A percentile compares a stretch with the other conserved stretches of the same genome.
Evolutionary conservation across 202 grass and related monocot genomes (phyloP).

Genomic region (Cymbopogon flexuosus): DNA sequence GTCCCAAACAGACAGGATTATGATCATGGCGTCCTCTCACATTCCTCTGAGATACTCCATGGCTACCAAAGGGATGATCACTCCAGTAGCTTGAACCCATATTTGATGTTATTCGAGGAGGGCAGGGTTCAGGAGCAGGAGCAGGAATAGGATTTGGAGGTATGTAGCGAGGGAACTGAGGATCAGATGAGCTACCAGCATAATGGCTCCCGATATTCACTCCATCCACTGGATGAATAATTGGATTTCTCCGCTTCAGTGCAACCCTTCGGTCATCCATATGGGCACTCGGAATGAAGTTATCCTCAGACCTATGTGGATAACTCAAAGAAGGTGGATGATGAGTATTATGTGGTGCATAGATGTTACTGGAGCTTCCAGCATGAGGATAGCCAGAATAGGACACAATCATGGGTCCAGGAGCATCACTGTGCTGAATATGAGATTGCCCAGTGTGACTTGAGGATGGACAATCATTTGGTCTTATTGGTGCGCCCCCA

Average conservation of each 20-base stretch:
- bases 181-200: constrained; percentile 42
- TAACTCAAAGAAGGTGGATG: constrained; percentile 30
- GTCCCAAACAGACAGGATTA: constrained; percentile 43
- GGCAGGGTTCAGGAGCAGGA: constrained; percentile 28
- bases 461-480: constrained; percentile 41
- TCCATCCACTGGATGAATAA: constrained; percentile 39
- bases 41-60: constrained; percentile 84
- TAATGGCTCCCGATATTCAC: constrained; percentile 25
- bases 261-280: constrained; percentile 48
- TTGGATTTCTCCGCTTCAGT: constrained; percentile 49
- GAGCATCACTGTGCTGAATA: constrained; percentile 37
- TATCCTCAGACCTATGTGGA: constrained; percentile 40
- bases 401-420: constrained; percentile 32
- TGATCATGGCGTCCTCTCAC: constrained; percentile 61
- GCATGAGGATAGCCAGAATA: constrained; percentile 36
- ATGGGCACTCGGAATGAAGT: constrained; percentile 32
- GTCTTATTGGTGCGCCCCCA: constrained; percentile 24
- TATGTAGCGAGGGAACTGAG: constrained; percentile 35
- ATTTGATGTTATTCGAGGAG: constrained; percentile 25
- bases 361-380: constrained; percentile 46
- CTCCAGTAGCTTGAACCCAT: constrained; percentile 32
- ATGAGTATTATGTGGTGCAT: constrained; percentile 38
- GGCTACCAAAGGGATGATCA: constrained; percentile 30
- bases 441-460: constrained; percentile 26
- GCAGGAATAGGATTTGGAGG: constrained; percentile 25